Conservation (phyloP, 306 rosid genomes). For the Acacia crassicarpa region DNA sequence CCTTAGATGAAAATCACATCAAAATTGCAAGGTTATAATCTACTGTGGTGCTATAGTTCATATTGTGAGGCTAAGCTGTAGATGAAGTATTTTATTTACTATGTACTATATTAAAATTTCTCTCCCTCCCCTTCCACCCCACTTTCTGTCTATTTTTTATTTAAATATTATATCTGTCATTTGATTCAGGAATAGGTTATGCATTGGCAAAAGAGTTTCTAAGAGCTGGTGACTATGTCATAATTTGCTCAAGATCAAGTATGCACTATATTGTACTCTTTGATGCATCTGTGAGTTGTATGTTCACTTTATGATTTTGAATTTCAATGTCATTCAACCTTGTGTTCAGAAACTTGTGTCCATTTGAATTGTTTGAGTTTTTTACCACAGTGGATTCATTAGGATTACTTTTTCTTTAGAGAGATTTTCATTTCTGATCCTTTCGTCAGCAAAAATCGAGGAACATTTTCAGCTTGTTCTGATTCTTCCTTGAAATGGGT, state of each 20-base stretch:
- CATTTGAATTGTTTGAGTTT: background rate
- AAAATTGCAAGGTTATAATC: background rate
- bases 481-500: background rate
- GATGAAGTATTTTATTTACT: background rate
- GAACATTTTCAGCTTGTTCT: background rate
- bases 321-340: slow-evolving; percentile 7
- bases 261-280: slow-evolving; percentile 12
- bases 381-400: background rate
- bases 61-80: background rate
- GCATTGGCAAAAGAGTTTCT: slow-evolving; percentile 84
- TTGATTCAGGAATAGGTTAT: slow-evolving; percentile 77
- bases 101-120: background rate
- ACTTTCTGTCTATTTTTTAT: slow-evolving; percentile 11
- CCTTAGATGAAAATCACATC: background rate
- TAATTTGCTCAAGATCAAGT: slow-evolving; percentile 89
- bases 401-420: background rate
- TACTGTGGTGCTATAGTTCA: background rate
- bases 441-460: background rate
- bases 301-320: slow-evolving; percentile 22
- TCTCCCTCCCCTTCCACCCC: background rate
- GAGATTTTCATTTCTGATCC: background rate
- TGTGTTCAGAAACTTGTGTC: background rate
- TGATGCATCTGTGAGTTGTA: slow-evolving; percentile 14
- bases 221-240: slow-evolving; percentile 79
- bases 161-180: slow-evolving; percentile 4